Conservation (phyloP, 2,329 filamentous ascomycete genomes). For the Colletotrichum gigasporum region DNA sequence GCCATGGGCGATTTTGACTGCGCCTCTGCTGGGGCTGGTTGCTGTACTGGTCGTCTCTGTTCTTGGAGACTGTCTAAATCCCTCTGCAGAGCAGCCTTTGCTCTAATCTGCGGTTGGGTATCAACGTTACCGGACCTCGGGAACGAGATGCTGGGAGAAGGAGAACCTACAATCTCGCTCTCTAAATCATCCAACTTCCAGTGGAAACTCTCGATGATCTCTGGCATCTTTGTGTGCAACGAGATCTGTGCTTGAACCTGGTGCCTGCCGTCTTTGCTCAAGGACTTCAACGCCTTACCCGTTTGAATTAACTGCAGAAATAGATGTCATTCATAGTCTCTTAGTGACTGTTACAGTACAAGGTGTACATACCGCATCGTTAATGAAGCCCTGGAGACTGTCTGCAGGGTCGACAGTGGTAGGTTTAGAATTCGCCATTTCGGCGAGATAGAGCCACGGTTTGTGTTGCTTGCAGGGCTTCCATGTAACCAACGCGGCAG, state of each 20-base stretch:
- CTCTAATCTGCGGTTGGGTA: constrained; percentile 48
- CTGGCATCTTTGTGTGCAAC: constrained; percentile 53
- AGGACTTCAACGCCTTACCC: constrained; percentile 64
- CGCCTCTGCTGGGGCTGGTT: constrained; percentile 41
- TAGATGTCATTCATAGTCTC: background rate
- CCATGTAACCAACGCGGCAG: too few relatives aligned
- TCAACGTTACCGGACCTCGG: background rate
- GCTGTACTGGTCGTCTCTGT: constrained; percentile 31
- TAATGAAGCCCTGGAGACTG: constrained; percentile 61
- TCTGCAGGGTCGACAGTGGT: constrained; percentile 45
- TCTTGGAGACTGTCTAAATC: constrained; percentile 57
- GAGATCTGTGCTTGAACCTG: constrained; percentile 44
- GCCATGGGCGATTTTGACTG: constrained; percentile 47
- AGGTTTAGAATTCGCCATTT: constrained; percentile 19
- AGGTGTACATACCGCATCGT: constrained; percentile 59
- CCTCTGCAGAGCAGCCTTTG: constrained; percentile 64
- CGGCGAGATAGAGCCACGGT: background rate
- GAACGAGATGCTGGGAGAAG: background rate
- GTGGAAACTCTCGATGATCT: constrained; percentile 60
- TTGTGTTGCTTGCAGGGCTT: too few relatives aligned
- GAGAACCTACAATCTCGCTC: constrained; percentile 60
- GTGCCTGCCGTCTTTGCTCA: constrained; percentile 51
- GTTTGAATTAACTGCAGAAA: constrained; percentile 63
- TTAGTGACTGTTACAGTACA: background rate
- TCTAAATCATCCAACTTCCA: constrained; percentile 65